phyloP scores from a whole-genome alignment of 164 flowering plant genomes.

The Nelumbo lutea region DNA sequence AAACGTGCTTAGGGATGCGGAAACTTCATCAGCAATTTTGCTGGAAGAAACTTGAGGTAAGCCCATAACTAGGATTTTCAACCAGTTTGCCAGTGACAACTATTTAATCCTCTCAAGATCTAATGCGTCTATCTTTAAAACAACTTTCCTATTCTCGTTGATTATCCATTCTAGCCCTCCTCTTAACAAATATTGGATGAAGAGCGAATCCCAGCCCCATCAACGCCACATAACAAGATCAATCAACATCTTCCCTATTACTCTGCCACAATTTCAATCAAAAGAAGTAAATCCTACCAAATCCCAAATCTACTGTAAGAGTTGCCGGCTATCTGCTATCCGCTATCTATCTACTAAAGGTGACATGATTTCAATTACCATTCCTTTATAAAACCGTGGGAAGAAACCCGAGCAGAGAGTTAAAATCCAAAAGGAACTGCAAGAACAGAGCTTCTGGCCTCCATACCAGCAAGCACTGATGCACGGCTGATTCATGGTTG shows the following conservation, averaged over 20 bases:
- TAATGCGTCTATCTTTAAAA: neutral
- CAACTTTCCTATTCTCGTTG: neutral
- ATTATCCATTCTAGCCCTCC: neutral
- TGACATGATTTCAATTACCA: conserved; percentile 22
- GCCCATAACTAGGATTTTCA: conserved; percentile 40
- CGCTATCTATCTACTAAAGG: conserved; percentile 28
- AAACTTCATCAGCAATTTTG: conserved; percentile 37
- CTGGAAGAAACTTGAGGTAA: conserved; percentile 58
- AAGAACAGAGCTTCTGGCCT: conserved; percentile 25
- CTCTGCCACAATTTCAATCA: conserved; percentile 1
- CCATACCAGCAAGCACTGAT: no score
- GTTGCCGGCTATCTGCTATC: no score
- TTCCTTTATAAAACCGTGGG: neutral
- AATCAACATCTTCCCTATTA: neutral
- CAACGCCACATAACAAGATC: neutral
- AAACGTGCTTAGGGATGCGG: conserved; percentile 34
- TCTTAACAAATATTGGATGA: neutral
- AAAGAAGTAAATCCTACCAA: neutral
- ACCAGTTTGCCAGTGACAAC: conserved; percentile 1
- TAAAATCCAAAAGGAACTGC: conserved; percentile 15
- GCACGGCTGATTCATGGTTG: conserved; percentile 18
- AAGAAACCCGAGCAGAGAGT: conserved; percentile 14
- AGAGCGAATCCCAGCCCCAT: conserved; percentile 6
- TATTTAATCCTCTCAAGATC: conserved; percentile 1
- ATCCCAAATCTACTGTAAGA: neutral